Evolutionary conservation across 768 basidiomycete species (phyloP).

Genomic region (Amanita exitialis): DNA sequence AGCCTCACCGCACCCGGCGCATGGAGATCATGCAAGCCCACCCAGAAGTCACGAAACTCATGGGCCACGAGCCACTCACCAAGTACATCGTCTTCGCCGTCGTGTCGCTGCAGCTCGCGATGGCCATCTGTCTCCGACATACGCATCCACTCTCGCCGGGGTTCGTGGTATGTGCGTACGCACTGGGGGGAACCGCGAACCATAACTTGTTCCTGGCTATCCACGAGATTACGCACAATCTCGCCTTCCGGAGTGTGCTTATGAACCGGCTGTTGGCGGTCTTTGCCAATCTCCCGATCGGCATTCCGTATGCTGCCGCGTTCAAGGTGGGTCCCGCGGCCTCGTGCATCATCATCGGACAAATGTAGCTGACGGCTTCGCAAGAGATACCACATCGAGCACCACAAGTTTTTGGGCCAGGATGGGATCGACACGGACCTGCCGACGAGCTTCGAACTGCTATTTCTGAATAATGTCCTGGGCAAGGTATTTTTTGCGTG

Average conservation of each 20-base stretch:
- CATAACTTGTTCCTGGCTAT: constrained; percentile 98
- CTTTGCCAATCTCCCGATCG: constrained; percentile 89
- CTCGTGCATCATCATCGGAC: not conserved
- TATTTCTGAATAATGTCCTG: constrained; percentile 87
- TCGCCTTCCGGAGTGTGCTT: constrained; percentile 77
- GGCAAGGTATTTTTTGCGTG: constrained; percentile 98
- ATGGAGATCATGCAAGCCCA: constrained; percentile 90
- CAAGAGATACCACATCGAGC: constrained; percentile 89
- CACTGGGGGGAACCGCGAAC: constrained; percentile 88
- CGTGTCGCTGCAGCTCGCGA: constrained; percentile 61
- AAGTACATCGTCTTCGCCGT: constrained; percentile 85
- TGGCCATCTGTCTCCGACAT: constrained; percentile 58
- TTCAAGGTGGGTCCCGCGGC: constrained; percentile 66
- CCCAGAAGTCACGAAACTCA: constrained; percentile 91
- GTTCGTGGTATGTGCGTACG: constrained; percentile 76
- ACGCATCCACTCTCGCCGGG: constrained; percentile 56
- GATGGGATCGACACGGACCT: constrained; percentile 96
- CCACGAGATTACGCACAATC: constrained; percentile 97
- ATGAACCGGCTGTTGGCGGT: constrained; percentile 86
- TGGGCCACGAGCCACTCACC: constrained; percentile 91
- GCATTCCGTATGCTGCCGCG: constrained; percentile 87
- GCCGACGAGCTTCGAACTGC: constrained; percentile 76
- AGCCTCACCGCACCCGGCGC: constrained; percentile 85
- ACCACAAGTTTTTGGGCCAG: constrained; percentile 92
- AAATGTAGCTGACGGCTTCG: not conserved